Evolutionary conservation across 345 rosid species (phyloP), one percentile per base, ranked within the genome.

Genomic region (Dimocarpus longan): DNA sequence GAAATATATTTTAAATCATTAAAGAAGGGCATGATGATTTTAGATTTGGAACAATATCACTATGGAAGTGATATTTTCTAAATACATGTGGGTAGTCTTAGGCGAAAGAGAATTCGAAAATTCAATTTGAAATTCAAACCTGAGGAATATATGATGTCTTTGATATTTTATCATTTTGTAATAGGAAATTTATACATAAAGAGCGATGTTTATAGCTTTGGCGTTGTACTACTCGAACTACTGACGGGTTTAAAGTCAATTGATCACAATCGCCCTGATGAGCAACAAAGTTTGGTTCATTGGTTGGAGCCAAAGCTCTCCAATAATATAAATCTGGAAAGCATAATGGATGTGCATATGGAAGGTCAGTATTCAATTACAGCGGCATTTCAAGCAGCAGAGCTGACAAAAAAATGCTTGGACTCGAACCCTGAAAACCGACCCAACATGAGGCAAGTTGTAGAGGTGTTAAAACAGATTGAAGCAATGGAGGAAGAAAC

Each of bases 161-260:
- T 60, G 19, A 44, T 16, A 7, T 21, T 67, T 60, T 21, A 24
- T 62, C 4, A 21, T 70, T 64, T 48, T 73, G 43, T 13, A 68
- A 68, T 82, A 89, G 93, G 93, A 52, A 92, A 90, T 82, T 71
- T 92, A 28, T 90, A 88, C 7, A 92, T 92, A 71, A 89, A 89
- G 81, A 92, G 96, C 40, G 96, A 92, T 77, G 94, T 92, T 40
- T 92, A 88, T 15, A 90, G 94, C 15, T 90, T 90, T 10, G 94
- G 94, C 0, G 96, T 90, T 24, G 90, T 92, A 79, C 82, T 92
- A 73, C 87, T 92, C 1, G 94, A 92, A 76, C 10, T 89, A 67
- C 37, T 92, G 83, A 86, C 91, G 1, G 94, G 96, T 66, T 62
- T 79, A 75, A 81, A 92, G 75, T 86, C 90, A 22, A 70, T 89